Evolutionary conservation across 2,329 filamentous ascomycete genomes (phyloP), one percentile per base, ranked within the genome.

Genomic region (Fonsecaea monophora): DNA sequence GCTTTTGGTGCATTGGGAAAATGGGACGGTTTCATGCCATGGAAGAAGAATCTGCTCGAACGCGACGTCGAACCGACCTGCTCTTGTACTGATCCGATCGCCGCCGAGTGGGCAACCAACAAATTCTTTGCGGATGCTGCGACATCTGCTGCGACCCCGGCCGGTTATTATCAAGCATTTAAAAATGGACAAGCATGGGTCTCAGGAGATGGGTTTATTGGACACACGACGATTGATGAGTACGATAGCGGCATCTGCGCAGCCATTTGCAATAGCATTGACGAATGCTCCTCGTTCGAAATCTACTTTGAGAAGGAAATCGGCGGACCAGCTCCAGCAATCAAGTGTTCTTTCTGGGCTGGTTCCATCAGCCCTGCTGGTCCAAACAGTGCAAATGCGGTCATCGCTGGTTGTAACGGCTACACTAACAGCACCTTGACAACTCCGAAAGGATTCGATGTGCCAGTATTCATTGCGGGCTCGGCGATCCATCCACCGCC

Each of bases 321-420:
- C 13, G 60, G 40, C 25, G 40, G 32, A 7, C 38, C 58, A 3
- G 60, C 55, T 4, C 45, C 40, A 4, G 37, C 48, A 21, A 66
- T 67, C 55, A 70, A 70, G 45, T 69, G 64, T 60, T 63, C 69
- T 38, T 71, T 71, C 59, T 71, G 67, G 62, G 64, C 66, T 58
- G 69, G 69, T 13, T 30, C 60, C 2, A 57, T 71, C 18, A 45
- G 56, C 15, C 32, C 21, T 34, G 56, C 40, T 37, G 42, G 25
- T n/a, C 40, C 61, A 34, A 61, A 38, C 60, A 59, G 32, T 15
- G 50, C 63, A 13, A 71, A 62, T 61, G 68, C 62, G 21, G 57
- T 59, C 9, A 69, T 69, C 45, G 69, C 64, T 32, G 64, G 64
- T 45, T 66, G 63, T 55, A 70, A 70, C 37, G 67, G 66, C 30